Conservation (phyloP, 257 asterid genomes). For the Jaltomata sinuosa region DNA sequence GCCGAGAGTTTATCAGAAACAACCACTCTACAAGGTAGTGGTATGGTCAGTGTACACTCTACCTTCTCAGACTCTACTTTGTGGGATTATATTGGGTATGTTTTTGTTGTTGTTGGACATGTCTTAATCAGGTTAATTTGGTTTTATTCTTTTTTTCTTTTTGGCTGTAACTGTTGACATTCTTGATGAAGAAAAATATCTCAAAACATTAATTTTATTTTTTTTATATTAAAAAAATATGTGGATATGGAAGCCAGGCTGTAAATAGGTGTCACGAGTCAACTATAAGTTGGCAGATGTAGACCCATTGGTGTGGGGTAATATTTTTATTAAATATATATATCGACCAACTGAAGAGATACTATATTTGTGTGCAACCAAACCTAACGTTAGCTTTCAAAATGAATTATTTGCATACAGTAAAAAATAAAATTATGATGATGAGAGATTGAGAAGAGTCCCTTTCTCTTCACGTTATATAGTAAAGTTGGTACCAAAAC, state of each 20-base stretch:
- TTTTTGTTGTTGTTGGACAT: too few relatives aligned
- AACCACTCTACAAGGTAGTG: too few relatives aligned
- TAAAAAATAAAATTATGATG: neutral
- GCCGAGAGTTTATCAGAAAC: too few relatives aligned
- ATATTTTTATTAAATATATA: conserved; percentile 7
- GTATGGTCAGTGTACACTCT: too few relatives aligned
- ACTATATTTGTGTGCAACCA: neutral
- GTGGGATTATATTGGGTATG: too few relatives aligned
- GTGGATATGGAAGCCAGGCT: conserved; percentile 13
- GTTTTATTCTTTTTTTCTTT: neutral
- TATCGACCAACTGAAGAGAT: conserved; percentile 18
- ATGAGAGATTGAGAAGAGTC: neutral
- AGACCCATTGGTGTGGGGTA: neutral
- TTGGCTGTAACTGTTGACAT: neutral
- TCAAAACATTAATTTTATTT: neutral
- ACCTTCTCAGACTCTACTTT: too few relatives aligned
- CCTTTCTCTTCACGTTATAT: conserved; percentile 17
- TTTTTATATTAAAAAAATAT: neutral
- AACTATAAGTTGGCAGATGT: neutral
- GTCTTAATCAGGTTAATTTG: neutral
- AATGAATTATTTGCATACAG: neutral
- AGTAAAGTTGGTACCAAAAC: conserved; percentile 2
- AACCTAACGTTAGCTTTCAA: neutral
- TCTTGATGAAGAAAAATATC: neutral
- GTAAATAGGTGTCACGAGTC: conserved; percentile 17